phyloP scores from a whole-genome alignment of 2,329 filamentous ascomycete species.

The Colletotrichum spinosum region DNA sequence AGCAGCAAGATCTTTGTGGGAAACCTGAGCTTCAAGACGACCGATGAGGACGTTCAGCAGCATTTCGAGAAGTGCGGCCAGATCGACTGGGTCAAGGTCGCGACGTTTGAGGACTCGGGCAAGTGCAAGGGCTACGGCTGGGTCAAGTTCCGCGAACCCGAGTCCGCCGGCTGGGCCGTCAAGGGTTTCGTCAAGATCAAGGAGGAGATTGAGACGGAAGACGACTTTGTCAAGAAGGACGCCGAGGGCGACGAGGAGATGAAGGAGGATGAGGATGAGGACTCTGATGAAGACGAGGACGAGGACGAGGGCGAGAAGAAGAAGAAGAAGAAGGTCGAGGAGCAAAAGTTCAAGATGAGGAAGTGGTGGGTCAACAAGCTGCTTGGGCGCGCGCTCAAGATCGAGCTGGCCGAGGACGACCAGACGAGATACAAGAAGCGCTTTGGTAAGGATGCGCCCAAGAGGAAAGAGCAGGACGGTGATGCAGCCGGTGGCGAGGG shows the following conservation, averaged over 20 bases:
- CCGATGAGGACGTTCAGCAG: slow-evolving; percentile 81
- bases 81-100: slow-evolving; percentile 85
- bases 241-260: slow-evolving; percentile 52
- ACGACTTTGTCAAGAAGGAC: slow-evolving; percentile 67
- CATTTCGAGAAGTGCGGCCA: slow-evolving; percentile 90
- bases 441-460: slow-evolving; percentile 78
- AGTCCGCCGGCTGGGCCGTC: slow-evolving; percentile 77
- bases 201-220: slow-evolving; percentile 72
- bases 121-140: slow-evolving; percentile 99
- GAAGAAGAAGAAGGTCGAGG: slow-evolving; percentile 43
- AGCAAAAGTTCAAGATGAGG: slow-evolving; percentile 68
- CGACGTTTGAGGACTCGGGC: slow-evolving; percentile 94
- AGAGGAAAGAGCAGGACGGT: slow-evolving; percentile 46
- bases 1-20: slow-evolving; percentile 92
- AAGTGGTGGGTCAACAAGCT: slow-evolving; percentile 91
- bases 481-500: slow-evolving; percentile 40
- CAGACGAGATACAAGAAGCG: slow-evolving; percentile 93
- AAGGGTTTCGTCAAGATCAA: slow-evolving; percentile 82
- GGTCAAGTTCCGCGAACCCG: slow-evolving; percentile 87
- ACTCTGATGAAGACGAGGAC: slow-evolving; percentile 48
- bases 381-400: slow-evolving; percentile 81
- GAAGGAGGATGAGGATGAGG: slow-evolving; percentile 51
- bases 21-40: slow-evolving; percentile 85
- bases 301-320: slow-evolving; percentile 46
- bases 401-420: slow-evolving; percentile 94